phyloP scores from a whole-genome alignment of 257 asterid species.

The Sherardia arvensis region DNA sequence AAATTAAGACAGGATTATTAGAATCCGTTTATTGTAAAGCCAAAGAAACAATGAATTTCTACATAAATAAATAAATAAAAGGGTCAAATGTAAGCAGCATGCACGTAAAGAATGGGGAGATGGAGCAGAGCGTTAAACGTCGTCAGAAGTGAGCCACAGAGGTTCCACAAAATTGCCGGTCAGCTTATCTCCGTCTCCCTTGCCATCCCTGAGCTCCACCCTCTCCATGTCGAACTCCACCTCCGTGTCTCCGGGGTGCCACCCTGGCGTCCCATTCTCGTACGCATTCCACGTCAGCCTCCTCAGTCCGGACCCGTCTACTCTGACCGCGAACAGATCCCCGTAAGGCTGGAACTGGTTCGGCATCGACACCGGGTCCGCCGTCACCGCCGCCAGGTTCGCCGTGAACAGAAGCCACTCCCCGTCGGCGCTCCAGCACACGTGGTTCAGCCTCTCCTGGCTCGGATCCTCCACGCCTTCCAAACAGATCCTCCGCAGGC shows the following conservation, averaged over 20 bases:
- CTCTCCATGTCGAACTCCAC: conserved; percentile 13
- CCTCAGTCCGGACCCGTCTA: conserved; percentile 68
- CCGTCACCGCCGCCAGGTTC: conserved; percentile 62
- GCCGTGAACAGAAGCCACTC: conserved; percentile 73
- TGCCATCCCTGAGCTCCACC: conserved; percentile 12
- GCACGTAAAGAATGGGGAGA: no score
- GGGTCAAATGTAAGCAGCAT: no score
- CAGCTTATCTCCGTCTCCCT: conserved; percentile 29
- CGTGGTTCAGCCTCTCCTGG: conserved; percentile 70
- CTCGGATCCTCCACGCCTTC: conserved; percentile 26
- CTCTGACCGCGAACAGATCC: conserved; percentile 50
- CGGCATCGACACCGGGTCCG: conserved; percentile 64
- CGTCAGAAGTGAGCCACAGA: conserved; percentile 48
- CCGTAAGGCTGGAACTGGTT: conserved; percentile 90
- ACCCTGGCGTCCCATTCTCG: conserved; percentile 75
- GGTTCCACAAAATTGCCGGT: conserved; percentile 54
- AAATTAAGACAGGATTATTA: no score
- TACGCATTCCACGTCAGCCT: conserved; percentile 72
- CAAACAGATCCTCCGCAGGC: conserved; percentile 35
- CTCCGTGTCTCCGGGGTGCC: conserved; percentile 39
- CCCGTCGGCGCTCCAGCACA: conserved; percentile 64
- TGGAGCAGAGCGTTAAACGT: no score
- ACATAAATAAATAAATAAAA: no score
- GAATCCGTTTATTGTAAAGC: no score
- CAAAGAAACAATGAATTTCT: no score